Evolutionary conservation across 2,329 filamentous ascomycete species (phyloP).

Genomic region (Penicillium sp.): DNA sequence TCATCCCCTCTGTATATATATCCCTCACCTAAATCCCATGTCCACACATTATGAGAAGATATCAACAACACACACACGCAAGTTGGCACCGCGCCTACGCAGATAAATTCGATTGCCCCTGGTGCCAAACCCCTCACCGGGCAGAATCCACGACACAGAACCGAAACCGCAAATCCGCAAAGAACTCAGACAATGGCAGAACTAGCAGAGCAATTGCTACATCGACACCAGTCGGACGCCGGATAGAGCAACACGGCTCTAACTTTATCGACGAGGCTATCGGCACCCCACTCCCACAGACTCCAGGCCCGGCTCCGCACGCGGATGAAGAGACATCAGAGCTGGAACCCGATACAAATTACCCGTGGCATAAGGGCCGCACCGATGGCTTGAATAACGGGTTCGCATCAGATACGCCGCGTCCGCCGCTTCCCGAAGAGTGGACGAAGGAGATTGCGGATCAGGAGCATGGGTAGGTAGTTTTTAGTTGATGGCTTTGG

Average conservation of each 20-base stretch:
- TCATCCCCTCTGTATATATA: background rate
- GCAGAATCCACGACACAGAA: background rate
- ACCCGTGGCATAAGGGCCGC: background rate
- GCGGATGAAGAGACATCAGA: background rate
- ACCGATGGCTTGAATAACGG: background rate
- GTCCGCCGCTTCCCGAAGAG: conserved; percentile 3
- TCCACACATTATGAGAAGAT: conserved; percentile 5
- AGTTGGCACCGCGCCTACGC: conserved; percentile 8
- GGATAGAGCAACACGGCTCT: background rate
- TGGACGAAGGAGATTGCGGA: conserved; percentile 3
- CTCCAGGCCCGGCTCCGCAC: background rate
- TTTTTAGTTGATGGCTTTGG: background rate
- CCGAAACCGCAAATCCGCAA: background rate
- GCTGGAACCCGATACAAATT: background rate
- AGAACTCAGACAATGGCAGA: background rate
- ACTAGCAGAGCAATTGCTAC: background rate
- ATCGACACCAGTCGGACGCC: background rate
- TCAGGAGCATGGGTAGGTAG: background rate
- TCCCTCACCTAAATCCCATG: background rate
- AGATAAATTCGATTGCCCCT: conserved; percentile 7
- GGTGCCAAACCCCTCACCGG: background rate
- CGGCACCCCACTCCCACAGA: background rate
- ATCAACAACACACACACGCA: conserved; percentile 9
- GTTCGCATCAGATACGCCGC: background rate
- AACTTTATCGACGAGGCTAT: background rate